These are phyloP conservation scores for Bocquillonia castaneifolia DNA, from an alignment of 441 rosid species.

Conservation along the genomic window DNA sequence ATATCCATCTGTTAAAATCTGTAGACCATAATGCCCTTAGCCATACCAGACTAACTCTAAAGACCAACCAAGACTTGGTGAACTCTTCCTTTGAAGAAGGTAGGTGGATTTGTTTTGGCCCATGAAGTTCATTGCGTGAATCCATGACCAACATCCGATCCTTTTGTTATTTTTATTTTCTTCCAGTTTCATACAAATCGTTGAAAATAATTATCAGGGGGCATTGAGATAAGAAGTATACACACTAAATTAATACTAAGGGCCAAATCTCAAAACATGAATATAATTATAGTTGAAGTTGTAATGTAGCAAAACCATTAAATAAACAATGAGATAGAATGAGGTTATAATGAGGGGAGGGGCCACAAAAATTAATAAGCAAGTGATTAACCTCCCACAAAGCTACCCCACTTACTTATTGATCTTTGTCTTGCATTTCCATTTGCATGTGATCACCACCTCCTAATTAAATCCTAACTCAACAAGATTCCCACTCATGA, in stretches of 20 bases:
- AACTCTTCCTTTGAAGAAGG: not conserved
- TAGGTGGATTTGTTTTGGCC: not conserved
- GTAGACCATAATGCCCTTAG: no score
- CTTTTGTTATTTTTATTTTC: no score
- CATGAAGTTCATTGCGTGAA: not conserved
- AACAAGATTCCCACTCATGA: constrained; percentile 10
- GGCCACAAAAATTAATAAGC: constrained; percentile 2
- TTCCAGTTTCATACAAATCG: no score
- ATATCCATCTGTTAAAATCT: no score
- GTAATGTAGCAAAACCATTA: no score
- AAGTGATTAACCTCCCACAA: not conserved
- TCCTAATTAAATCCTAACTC: constrained; percentile 5
- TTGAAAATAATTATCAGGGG: no score
- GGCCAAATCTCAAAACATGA: not conserved
- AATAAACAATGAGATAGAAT: not conserved
- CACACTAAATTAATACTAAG: not conserved
- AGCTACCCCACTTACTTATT: constrained; percentile 6
- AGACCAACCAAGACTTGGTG: no score
- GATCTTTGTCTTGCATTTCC: not conserved
- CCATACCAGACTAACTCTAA: no score
- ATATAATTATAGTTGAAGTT: not conserved
- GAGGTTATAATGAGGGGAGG: constrained; percentile 1
- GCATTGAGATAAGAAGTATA: no score
- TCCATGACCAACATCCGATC: no score
- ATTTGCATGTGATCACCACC: constrained; percentile 9